Percentiles rank a stretch among this genome's conserved stretches.
Evolutionary conservation across 179 eudicot genomes (phyloP).

Genomic region (Corrigiola litoralis): DNA sequence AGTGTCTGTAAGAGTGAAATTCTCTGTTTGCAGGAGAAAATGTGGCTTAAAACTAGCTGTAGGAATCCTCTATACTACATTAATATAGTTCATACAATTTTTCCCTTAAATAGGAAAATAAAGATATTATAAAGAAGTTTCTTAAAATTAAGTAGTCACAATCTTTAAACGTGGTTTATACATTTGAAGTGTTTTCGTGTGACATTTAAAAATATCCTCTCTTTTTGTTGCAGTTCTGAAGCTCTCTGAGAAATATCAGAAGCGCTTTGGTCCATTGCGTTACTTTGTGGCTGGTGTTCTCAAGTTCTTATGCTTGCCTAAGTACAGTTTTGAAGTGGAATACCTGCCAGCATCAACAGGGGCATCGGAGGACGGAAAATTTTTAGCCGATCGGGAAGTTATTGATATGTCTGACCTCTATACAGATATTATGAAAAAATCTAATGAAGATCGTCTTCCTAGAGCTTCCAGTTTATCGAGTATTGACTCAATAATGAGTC

Average conservation of each 20-base stretch:
- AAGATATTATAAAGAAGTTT: too few relatives aligned
- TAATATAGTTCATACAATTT: not conserved
- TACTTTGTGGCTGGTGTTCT: slow-evolving; percentile 93
- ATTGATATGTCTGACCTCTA: slow-evolving; percentile 87
- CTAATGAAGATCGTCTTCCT: slow-evolving; percentile 76
- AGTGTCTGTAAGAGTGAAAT: not conserved
- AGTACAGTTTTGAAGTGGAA: slow-evolving; percentile 82
- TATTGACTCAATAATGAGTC: slow-evolving; percentile 95
- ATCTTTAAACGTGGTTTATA: too few relatives aligned
- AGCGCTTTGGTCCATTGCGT: slow-evolving; percentile 94
- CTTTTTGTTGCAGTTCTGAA: slow-evolving; percentile 65
- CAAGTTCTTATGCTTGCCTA: slow-evolving; percentile 89
- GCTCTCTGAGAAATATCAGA: slow-evolving; percentile 94
- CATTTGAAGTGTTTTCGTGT: too few relatives aligned
- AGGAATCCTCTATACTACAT: not conserved
- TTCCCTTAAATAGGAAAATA: too few relatives aligned
- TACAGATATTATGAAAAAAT: slow-evolving; percentile 80
- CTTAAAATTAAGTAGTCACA: too few relatives aligned
- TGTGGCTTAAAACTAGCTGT: not conserved
- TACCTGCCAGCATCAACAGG: slow-evolving; percentile 68
- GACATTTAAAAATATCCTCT: not conserved
- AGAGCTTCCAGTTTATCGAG: slow-evolving; percentile 95
- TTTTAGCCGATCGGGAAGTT: slow-evolving; percentile 49
- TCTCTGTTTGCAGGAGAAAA: not conserved
- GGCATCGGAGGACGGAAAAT: slow-evolving; percentile 42